phyloP scores from a whole-genome alignment of 495 filamentous ascomycete species.

The Cairneyella variabilis region DNA sequence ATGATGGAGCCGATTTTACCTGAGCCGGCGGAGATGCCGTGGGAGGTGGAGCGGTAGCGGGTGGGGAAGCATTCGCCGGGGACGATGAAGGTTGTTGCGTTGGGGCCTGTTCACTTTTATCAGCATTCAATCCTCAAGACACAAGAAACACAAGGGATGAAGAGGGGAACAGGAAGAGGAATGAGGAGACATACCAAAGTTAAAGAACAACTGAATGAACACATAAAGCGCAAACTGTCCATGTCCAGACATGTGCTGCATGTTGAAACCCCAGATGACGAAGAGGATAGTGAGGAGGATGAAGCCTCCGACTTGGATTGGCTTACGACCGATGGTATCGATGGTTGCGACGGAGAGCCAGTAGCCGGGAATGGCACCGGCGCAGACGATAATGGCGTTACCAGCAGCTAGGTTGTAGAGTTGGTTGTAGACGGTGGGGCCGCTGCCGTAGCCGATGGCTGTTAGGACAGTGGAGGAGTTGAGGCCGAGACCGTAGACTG shows the following conservation, averaged over 20 bases:
- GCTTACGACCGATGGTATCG: constrained; percentile 64
- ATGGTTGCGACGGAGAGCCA: constrained; percentile 68
- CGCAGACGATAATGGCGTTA: constrained; percentile 69
- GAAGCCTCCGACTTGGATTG: constrained; percentile 70
- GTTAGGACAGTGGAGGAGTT: constrained; percentile 67
- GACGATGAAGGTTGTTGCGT: constrained; percentile 87
- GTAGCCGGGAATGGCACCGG: constrained; percentile 75
- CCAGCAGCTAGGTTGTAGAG: constrained; percentile 69
- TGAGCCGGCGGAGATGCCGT: constrained; percentile 80
- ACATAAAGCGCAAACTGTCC: constrained; percentile 62
- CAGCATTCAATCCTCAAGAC: no score
- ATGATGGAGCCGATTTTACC: constrained; percentile 82
- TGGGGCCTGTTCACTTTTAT: constrained; percentile 44
- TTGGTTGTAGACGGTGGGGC: constrained; percentile 53
- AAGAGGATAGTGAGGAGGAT: constrained; percentile 66
- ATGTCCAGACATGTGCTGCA: constrained; percentile 42
- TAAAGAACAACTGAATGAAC: constrained; percentile 81
- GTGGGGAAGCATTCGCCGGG: constrained; percentile 90
- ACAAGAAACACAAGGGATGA: no score
- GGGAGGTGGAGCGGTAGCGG: no score
- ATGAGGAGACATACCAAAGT: constrained; percentile 44
- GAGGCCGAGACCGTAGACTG: constrained; percentile 35
- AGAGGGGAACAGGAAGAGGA: not conserved
- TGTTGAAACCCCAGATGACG: constrained; percentile 69
- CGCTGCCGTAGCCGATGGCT: constrained; percentile 62